Evolutionary conservation across 352 stramenopile species (phyloP).

Genomic region (Chrysophaeum taylorii): DNA sequence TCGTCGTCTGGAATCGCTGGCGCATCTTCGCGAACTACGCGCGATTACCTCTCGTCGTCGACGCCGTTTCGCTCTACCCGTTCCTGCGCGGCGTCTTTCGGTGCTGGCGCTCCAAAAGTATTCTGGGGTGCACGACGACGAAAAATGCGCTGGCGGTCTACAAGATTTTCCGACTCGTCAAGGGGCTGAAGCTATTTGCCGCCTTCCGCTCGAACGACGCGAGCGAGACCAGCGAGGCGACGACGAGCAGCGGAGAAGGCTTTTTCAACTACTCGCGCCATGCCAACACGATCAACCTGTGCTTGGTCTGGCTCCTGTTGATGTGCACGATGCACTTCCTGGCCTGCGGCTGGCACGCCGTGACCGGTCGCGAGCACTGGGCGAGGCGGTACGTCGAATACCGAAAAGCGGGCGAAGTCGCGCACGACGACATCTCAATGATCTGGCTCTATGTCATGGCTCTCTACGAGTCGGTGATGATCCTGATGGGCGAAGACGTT

Average conservation of each 20-base stretch:
- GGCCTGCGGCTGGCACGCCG: constrained; percentile 59
- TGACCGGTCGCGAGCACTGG: constrained; percentile 46
- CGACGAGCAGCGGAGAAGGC: constrained; percentile 26
- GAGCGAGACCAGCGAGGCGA: background rate
- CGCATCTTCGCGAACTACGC: constrained; percentile 41
- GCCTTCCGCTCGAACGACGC: constrained; percentile 28
- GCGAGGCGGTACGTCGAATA: constrained; percentile 30
- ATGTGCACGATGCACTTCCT: constrained; percentile 62
- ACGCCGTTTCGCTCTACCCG: background rate
- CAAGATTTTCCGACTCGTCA: constrained; percentile 33
- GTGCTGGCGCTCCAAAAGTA: no score
- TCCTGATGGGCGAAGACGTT: constrained; percentile 65
- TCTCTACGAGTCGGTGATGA: constrained; percentile 54
- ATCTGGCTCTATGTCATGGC: constrained; percentile 56
- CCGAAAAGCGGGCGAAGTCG: constrained; percentile 4
- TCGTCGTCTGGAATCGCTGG: constrained; percentile 32
- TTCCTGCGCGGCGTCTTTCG: no score
- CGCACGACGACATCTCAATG: constrained; percentile 27
- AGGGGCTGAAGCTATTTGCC: constrained; percentile 28
- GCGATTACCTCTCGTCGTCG: constrained; percentile 12
- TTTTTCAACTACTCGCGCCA: constrained; percentile 49
- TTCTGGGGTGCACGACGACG: background rate
- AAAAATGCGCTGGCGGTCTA: constrained; percentile 21
- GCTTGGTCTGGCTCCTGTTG: constrained; percentile 50
- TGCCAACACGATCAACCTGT: constrained; percentile 38